phyloP scores from a whole-genome alignment of 1,139 yeast genomes.

The Pichia kudriavzevii region DNA sequence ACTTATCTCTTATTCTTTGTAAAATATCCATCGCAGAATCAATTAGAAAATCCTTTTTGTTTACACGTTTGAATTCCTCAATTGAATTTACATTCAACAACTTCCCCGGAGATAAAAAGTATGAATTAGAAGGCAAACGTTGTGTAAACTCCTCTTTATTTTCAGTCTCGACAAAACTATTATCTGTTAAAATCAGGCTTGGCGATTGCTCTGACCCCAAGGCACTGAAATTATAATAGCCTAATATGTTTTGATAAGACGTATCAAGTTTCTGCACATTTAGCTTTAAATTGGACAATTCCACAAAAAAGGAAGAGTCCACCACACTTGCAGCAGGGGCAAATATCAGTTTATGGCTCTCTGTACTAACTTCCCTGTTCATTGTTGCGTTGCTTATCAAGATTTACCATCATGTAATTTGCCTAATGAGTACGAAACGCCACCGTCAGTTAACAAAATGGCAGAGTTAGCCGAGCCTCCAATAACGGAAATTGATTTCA shows the following conservation, averaged over 20 bases:
- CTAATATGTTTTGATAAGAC: slow-evolving; percentile 34
- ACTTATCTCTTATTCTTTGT: slow-evolving; percentile 28
- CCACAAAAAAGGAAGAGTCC: slow-evolving; percentile 80
- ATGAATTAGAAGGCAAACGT: slow-evolving; percentile 17
- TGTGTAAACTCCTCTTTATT: slow-evolving; percentile 20
- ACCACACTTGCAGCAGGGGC: slow-evolving; percentile 63
- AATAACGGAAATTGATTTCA: too few relatives aligned
- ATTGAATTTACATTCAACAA: slow-evolving; percentile 69
- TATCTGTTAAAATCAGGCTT: slow-evolving; percentile 35
- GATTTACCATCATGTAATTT: background rate
- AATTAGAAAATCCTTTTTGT: slow-evolving; percentile 52
- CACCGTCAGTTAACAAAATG: too few relatives aligned
- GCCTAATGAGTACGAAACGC: background rate
- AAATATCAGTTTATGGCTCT: slow-evolving; percentile 30
- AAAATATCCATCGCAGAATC: slow-evolving; percentile 34
- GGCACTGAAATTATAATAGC: slow-evolving; percentile 39
- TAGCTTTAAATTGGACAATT: slow-evolving; percentile 58
- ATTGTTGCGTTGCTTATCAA: background rate
- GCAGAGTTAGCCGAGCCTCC: too few relatives aligned
- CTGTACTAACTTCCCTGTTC: background rate
- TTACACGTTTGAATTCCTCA: slow-evolving; percentile 67
- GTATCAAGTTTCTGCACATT: slow-evolving; percentile 58
- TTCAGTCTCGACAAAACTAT: slow-evolving; percentile 35
- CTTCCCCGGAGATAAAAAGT: slow-evolving; percentile 21
- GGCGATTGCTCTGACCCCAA: slow-evolving; percentile 34